Percentiles rank a stretch among this genome's conserved stretches.
These are phyloP conservation scores for Scutellaria minor DNA, from an alignment of 257 asterid species.

Conservation along the genomic window DNA sequence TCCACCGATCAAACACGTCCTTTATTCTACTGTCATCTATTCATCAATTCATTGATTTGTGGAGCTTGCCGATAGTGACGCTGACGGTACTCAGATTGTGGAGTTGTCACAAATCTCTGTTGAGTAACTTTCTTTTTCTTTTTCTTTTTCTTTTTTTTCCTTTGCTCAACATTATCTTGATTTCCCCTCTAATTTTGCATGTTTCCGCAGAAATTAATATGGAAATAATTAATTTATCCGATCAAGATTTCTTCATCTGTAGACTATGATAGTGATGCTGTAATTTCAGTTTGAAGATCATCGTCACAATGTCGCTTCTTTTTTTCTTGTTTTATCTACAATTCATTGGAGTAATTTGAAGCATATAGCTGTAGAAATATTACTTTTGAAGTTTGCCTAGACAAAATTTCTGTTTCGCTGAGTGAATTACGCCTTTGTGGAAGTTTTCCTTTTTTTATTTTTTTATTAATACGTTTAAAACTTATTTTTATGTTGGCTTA, in stretches of 20 bases:
- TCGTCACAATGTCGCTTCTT: background rate
- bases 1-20: no score
- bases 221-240: slow-evolving; percentile 8
- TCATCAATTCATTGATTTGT: background rate
- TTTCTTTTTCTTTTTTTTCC: background rate
- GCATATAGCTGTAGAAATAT: background rate
- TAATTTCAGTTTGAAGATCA: background rate
- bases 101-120: slow-evolving; percentile 3
- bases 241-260: background rate
- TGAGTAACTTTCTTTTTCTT: slow-evolving; percentile 22
- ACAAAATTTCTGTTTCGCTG: no score
- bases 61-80: slow-evolving; percentile 37
- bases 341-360: background rate
- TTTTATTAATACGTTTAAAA: background rate
- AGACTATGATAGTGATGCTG: slow-evolving; percentile 3
- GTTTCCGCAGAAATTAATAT: slow-evolving; percentile 4
- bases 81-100: no score
- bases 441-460: background rate
- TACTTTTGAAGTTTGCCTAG: background rate
- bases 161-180: background rate
- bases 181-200: slow-evolving; percentile 23
- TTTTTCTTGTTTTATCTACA: background rate
- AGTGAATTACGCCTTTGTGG: background rate
- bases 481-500: background rate
- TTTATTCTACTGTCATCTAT: no score